phyloP scores from a whole-genome alignment of 495 filamentous ascomycete genomes.

The Penicilliopsis zonata region DNA sequence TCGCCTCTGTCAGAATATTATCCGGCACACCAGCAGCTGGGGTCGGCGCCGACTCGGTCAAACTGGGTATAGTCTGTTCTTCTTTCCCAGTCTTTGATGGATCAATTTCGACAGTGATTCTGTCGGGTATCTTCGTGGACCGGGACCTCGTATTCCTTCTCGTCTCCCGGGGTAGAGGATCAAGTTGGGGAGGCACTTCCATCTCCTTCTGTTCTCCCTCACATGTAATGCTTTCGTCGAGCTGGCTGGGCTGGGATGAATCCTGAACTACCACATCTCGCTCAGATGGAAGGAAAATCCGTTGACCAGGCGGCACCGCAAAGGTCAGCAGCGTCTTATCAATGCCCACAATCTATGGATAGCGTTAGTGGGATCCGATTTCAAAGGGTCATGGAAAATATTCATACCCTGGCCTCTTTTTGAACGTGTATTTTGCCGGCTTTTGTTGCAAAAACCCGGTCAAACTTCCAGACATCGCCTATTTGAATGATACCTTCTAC shows the following conservation, averaged over 20 bases:
- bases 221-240: neutral
- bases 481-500: constrained; percentile 31
- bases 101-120: neutral
- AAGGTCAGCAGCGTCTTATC: constrained; percentile 24
- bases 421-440: constrained; percentile 24
- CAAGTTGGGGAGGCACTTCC: too few species aligned
- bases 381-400: too few species aligned
- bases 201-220: constrained; percentile 1
- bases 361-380: constrained; percentile 2
- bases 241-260: neutral
- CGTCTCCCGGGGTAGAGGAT: too few species aligned
- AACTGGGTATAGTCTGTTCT: neutral
- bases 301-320: constrained; percentile 31
- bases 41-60: neutral
- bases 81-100: neutral
- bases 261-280: neutral
- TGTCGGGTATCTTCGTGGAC: too few species aligned
- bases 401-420: constrained; percentile 36
- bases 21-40: neutral
- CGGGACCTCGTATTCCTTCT: too few species aligned
- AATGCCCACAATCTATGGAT: constrained; percentile 25
- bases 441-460: constrained; percentile 18
- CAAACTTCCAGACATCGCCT: constrained; percentile 41
- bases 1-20: neutral
- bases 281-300: constrained; percentile 20